Evolutionary conservation across 495 filamentous ascomycete genomes (phyloP), one percentile per base, ranked within the genome.

Genomic region (Neurospora sp.): DNA sequence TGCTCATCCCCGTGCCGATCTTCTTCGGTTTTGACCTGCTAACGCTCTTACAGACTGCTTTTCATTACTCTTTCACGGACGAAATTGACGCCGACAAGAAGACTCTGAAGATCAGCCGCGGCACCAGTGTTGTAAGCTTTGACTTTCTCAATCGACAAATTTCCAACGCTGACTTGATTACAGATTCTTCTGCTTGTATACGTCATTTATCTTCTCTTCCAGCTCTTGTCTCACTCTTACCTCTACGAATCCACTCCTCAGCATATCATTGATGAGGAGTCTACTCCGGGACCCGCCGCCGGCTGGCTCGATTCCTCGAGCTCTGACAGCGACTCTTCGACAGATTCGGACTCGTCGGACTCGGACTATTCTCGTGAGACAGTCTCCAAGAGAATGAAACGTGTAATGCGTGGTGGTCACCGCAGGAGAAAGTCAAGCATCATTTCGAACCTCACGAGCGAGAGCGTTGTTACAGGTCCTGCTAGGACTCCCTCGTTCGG

Each of bases 231-330:
- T 4, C 94, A 97, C 77, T 87, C 92, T 4, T 96, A 97, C 81
- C 90, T 97, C 80, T 97, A 96, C 76, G 92, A 92, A 73, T 94
- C 93, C 76, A 96, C 92, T 9, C 94, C 94, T 14, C 93, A 97
- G 78, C 89, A 92, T 73, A 90, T 95, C 69, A 94, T 97, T 74
- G 94, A 97, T 74, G 92, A 95, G 79, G 92, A 96, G 78, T 90
- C 92, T 0, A 90, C 92, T 69, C 94, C 94, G 5, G 94, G 94
- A 72, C 88, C 95, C 0, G 84, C 94, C n/a, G 91, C 91, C 10
- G 91, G 92, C 37, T 92, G 94, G 77, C 85, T 97, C 79, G 89
- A 92, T 75, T 88, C 88, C 23, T 92, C 91, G 41, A 90, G 88
- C 62, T 90, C 89, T 81, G 70, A 90, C 88, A 5, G 87, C 85